phyloP scores from a whole-genome alignment of 306 rosid species.

The Geum urbanum region DNA sequence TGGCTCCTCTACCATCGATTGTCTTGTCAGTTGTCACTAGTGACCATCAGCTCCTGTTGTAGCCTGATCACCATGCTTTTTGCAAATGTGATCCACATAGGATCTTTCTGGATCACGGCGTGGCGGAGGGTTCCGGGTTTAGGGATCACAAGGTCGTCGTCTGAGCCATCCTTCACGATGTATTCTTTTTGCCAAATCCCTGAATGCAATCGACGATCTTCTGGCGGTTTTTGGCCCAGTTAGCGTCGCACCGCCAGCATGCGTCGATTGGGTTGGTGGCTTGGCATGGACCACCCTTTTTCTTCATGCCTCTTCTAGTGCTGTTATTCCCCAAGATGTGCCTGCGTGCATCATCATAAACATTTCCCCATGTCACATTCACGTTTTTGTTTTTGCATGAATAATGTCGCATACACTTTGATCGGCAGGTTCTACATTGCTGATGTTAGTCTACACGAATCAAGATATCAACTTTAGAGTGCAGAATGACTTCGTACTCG shows the following conservation, averaged over 20 bases:
- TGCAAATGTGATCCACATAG: slow-evolving; percentile 67
- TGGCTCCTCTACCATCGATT: slow-evolving; percentile 67
- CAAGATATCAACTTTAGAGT: background rate
- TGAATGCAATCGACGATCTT: slow-evolving; percentile 46
- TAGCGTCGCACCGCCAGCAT: slow-evolving; percentile 78
- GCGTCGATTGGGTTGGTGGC: slow-evolving; percentile 75
- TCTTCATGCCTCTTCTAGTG: slow-evolving; percentile 36
- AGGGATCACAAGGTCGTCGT: slow-evolving; percentile 38
- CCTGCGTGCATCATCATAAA: slow-evolving; percentile 30
- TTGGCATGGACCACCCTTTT: slow-evolving; percentile 19
- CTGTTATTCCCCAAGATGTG: slow-evolving; percentile 1
- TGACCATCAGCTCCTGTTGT: slow-evolving; percentile 54
- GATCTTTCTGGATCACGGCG: slow-evolving; percentile 49
- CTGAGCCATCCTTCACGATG: slow-evolving; percentile 56
- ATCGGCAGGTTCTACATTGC: too few species aligned
- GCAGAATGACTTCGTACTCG: slow-evolving; percentile 31
- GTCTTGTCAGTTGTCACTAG: slow-evolving; percentile 60
- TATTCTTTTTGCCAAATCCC: slow-evolving; percentile 71
- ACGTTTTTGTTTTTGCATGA: too few species aligned
- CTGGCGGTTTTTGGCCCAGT: slow-evolving; percentile 61
- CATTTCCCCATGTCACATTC: background rate
- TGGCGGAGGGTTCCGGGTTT: slow-evolving; percentile 63
- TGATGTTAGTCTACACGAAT: too few species aligned
- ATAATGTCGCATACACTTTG: too few species aligned
- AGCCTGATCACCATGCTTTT: slow-evolving; percentile 53